phyloP scores from a whole-genome alignment of 2,329 filamentous ascomycete species.

The Berkeleyomyces rouxiae region DNA sequence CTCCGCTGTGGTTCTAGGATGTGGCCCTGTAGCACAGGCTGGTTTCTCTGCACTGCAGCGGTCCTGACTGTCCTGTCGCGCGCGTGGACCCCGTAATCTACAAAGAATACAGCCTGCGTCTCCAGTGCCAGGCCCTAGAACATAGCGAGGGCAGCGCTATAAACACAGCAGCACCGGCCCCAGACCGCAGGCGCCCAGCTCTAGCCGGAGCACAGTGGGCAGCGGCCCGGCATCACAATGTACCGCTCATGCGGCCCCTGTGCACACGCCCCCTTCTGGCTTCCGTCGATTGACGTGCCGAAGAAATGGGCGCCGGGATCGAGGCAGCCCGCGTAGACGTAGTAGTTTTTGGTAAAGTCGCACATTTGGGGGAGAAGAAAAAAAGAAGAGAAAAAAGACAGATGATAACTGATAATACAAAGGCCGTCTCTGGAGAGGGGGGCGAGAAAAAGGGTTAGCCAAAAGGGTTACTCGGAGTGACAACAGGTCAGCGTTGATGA shows the following conservation, averaged over 20 bases:
- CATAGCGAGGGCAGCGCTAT: background rate
- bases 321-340: slow-evolving; percentile 55
- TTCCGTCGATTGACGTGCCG: slow-evolving; percentile 50
- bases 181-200: background rate
- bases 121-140: background rate
- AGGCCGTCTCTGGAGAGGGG: background rate
- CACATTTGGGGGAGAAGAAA: slow-evolving; percentile 29
- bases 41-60: background rate
- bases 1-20: too few relatives aligned
- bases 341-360: slow-evolving; percentile 58
- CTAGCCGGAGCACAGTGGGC: slow-evolving; percentile 28
- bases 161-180: background rate
- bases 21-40: too few relatives aligned
- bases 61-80: background rate
- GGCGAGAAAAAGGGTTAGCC: background rate
- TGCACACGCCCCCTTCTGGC: slow-evolving; percentile 39
- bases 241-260: slow-evolving; percentile 56
- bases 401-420: background rate
- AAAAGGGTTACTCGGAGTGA: background rate
- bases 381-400: background rate
- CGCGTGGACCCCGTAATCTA: too few relatives aligned
- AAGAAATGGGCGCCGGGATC: slow-evolving; percentile 58
- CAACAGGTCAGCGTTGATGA: background rate
- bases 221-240: slow-evolving; percentile 51
- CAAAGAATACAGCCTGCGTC: too few relatives aligned